Evolutionary conservation across 2,329 filamentous ascomycete genomes (phyloP), one percentile per base, ranked within the genome.

Genomic region (Metarhizium humberi): DNA sequence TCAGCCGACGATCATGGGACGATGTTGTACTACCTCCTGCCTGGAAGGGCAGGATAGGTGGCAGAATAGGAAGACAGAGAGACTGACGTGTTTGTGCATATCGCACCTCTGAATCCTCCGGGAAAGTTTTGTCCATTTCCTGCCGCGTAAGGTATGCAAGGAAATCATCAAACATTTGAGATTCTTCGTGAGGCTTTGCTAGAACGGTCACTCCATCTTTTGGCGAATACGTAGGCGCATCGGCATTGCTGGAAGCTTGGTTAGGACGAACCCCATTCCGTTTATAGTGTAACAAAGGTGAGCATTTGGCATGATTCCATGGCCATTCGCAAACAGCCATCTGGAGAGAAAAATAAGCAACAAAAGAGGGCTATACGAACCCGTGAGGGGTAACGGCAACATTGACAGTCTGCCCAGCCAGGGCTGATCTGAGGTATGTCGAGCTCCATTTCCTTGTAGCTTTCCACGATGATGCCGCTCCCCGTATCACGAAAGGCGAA

Each of bases 371-470:
- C 3, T 16, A 18, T 49, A 56, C 56, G 49, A 61, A 85, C 80
- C 88, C 88, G 48, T 74, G 67, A 1, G 88, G 87, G n/a, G 89
- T 94, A 38, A 90, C 78, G 25, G 88, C 88, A 55, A 92, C 87
- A 61, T 88, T 89, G 52, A 94, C 85, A 1, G 69, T 69, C 53
- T 80, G 75, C 3, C 76, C 76, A 6, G 69, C 70, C 62, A 94
- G 76, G 0, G 73, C 71, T 2, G 74, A 61, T 34, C 74, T 74
- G 4, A 94, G 73, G 63, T 84, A 87, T 1, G 71, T 64, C 2
- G 78, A 76, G 57, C 79, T 78, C 89, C 89, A 94, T 52, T 70
- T 74, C 55, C 70, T 73, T 3, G 75, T 75, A 0, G 88, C 87
- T 43, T 73, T 71, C 87, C 88, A 92, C 40, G 76, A 69, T 0